A percentile compares a stretch with the other conserved stretches of the same genome.
Conservation (phyloP, 495 filamentous ascomycete species). For the Lasiosphaeria hispida region DNA sequence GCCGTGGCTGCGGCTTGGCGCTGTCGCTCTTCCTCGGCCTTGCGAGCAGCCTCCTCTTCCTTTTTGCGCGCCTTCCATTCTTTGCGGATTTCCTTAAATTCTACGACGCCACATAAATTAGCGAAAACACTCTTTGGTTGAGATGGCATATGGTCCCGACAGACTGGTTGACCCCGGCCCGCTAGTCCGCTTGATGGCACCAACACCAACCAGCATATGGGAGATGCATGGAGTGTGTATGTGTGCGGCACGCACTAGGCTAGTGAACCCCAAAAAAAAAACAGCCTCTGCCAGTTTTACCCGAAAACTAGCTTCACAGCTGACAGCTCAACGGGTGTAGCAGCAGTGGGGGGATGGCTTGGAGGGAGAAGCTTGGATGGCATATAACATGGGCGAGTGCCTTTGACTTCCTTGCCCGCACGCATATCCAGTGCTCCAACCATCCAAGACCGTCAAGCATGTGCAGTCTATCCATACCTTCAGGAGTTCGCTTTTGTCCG, state of each 20-base stretch:
- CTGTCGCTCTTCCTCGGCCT: slow-evolving; percentile 85
- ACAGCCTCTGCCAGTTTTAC: slow-evolving; percentile 7
- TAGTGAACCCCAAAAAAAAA: slow-evolving; percentile 20
- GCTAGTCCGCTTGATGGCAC: slow-evolving; percentile 17
- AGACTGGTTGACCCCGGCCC: slow-evolving; percentile 17
- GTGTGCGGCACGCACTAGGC: slow-evolving; percentile 15
- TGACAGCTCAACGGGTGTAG: too few species aligned
- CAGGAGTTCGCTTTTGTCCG: slow-evolving; percentile 86
- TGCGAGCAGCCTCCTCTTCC: slow-evolving; percentile 89
- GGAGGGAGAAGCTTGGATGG: not conserved
- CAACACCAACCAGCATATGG: slow-evolving; percentile 9
- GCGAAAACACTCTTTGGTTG: slow-evolving; percentile 8
- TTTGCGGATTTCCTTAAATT: slow-evolving; percentile 99
- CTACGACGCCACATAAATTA: slow-evolving; percentile 50
- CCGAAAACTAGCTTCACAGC: not conserved
- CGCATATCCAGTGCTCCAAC: too few species aligned
- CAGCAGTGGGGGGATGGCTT: not conserved
- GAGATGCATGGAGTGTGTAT: slow-evolving; percentile 7
- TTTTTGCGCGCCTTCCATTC: slow-evolving; percentile 99
- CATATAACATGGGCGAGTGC: not conserved
- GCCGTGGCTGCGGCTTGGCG: slow-evolving; percentile 62
- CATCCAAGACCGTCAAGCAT: too few species aligned
- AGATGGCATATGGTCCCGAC: not conserved
- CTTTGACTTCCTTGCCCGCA: not conserved
- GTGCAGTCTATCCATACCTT: slow-evolving; percentile 65